These are phyloP conservation scores for Suhomyces bribrorum DNA, from an alignment of 1,139 yeast species.

Conservation along the genomic window DNA sequence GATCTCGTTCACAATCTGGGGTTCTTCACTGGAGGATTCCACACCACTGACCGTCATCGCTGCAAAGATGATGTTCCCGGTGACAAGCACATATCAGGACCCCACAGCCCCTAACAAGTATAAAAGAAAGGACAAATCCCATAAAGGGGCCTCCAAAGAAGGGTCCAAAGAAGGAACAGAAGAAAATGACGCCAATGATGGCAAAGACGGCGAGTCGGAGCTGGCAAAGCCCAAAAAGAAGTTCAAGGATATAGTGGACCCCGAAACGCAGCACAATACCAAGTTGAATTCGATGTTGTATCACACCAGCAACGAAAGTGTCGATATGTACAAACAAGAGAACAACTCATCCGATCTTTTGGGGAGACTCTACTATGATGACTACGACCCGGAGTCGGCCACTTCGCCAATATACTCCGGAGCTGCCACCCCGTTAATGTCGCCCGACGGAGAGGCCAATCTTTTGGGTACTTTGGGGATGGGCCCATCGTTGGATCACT, in stretches of 20 bases:
- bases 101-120: slow-evolving; percentile 9
- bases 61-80: background rate
- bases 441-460: slow-evolving; percentile 21
- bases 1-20: background rate
- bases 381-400: slow-evolving; percentile 39
- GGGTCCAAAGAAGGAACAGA: background rate
- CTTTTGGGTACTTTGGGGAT: slow-evolving; percentile 6
- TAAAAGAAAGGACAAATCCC: slow-evolving; percentile 1
- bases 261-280: slow-evolving; percentile 43
- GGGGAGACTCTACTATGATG: slow-evolving; percentile 49
- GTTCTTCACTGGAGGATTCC: too few relatives aligned
- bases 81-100: slow-evolving; percentile 4
- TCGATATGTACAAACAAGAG: slow-evolving; percentile 42
- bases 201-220: slow-evolving; percentile 3
- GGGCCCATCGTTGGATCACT: slow-evolving; percentile 11
- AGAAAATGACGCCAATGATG: background rate
- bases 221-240: slow-evolving; percentile 5
- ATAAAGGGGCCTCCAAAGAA: background rate
- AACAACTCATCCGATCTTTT: slow-evolving; percentile 44
- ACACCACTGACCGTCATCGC: background rate
- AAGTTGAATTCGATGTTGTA: slow-evolving; percentile 41
- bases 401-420: slow-evolving; percentile 24
- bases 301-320: slow-evolving; percentile 42
- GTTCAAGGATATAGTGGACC: slow-evolving; percentile 12
- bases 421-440: slow-evolving; percentile 16